Conservation (phyloP, 441 rosid genomes). For the Populus trichocarpa region DNA sequence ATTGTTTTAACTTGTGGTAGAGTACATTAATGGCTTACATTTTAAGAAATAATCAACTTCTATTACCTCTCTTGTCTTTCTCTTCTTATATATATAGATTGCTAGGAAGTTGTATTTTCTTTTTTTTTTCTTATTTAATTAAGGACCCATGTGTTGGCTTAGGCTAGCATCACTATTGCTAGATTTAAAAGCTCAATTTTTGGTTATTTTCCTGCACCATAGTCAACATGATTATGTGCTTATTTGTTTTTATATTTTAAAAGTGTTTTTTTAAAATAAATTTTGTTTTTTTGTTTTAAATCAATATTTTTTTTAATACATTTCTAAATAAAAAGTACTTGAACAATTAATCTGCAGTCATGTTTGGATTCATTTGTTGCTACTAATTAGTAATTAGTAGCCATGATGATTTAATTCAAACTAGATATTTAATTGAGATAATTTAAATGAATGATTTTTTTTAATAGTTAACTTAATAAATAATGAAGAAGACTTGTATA, state of each 20-base stretch:
- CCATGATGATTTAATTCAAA: no score
- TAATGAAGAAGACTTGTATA: no score
- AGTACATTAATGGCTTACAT: not conserved
- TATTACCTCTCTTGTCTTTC: not conserved
- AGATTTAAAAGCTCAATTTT: not conserved
- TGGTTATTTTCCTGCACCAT: no score
- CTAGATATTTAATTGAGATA: no score
- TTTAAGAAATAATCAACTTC: not conserved
- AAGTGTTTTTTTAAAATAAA: no score
- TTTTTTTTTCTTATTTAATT: no score
- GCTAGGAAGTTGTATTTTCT: not conserved
- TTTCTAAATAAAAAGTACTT: rapidly evolving
- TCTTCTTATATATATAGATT: not conserved
- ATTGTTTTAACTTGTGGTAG: not conserved
- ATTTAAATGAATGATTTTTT: not conserved
- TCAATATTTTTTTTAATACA: no score
- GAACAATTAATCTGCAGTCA: not conserved
- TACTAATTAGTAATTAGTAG: no score
- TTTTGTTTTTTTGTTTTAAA: no score
- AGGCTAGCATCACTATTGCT: not conserved
- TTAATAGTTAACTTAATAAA: no score
- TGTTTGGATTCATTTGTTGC: not conserved
- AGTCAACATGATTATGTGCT: not conserved
- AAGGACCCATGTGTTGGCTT: not conserved
- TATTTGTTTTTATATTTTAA: no score